Percentiles rank a stretch among this genome's conserved stretches.
phyloP scores from a whole-genome alignment of 805 yeast genomes.

The Zygosaccharomyces kombuchaensis region DNA sequence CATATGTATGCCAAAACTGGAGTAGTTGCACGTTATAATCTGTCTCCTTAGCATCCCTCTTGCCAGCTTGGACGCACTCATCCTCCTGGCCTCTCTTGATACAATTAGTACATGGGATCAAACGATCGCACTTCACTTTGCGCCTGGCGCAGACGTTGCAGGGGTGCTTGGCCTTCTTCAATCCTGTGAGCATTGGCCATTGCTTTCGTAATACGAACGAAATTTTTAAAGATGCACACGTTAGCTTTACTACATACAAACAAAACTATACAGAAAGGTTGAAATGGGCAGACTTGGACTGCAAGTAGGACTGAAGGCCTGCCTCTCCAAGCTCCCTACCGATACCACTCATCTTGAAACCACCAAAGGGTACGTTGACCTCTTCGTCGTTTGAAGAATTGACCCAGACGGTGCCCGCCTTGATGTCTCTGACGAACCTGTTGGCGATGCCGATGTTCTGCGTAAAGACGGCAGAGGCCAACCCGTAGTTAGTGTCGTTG shows the following conservation, averaged over 20 bases:
- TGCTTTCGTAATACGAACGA: too few species aligned
- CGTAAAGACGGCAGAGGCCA: slow-evolving; percentile 58
- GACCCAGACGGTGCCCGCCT: slow-evolving; percentile 68
- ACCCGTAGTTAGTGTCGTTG: slow-evolving; percentile 39
- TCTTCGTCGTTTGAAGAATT: slow-evolving; percentile 66
- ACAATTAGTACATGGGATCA: slow-evolving; percentile 33
- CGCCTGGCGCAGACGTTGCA: slow-evolving; percentile 29
- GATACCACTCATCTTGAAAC: slow-evolving; percentile 72
- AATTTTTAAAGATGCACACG: too few species aligned
- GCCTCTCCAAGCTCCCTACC: slow-evolving; percentile 79
- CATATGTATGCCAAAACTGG: slow-evolving; percentile 30
- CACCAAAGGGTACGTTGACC: slow-evolving; percentile 71
- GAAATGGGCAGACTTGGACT: slow-evolving; percentile 70
- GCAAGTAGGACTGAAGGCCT: slow-evolving; percentile 67
- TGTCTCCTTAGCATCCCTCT: not conserved
- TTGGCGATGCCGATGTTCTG: slow-evolving; percentile 61
- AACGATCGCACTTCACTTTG: slow-evolving; percentile 35
- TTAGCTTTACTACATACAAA: not conserved
- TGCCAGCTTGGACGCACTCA: slow-evolving; percentile 19
- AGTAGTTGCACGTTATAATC: slow-evolving; percentile 8
- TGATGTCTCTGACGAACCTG: slow-evolving; percentile 52
- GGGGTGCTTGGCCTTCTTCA: slow-evolving; percentile 19
- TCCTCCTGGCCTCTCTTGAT: slow-evolving; percentile 26
- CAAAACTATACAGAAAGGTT: slow-evolving; percentile 11
- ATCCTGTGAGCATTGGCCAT: slow-evolving; percentile 6